Evolutionary conservation across 106 monocot genomes (phyloP).

Genomic region (Hemerocallis citrina): DNA sequence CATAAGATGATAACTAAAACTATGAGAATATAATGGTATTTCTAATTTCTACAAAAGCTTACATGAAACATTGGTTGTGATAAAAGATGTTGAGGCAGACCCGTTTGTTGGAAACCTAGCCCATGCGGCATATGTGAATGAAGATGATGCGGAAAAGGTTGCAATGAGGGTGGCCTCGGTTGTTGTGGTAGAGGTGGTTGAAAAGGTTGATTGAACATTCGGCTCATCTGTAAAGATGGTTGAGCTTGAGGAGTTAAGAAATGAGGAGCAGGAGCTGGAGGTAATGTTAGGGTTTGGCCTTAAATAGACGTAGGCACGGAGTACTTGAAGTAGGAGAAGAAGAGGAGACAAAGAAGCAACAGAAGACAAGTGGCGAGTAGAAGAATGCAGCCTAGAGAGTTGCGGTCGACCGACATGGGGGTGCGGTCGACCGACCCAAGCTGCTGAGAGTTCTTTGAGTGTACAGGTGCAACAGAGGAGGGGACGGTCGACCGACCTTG

Average conservation of each 20-base stretch:
- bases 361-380: too few relatives aligned
- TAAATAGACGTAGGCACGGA: too few relatives aligned
- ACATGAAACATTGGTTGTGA: conserved; percentile 73
- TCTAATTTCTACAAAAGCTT: conserved; percentile 23
- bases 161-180: conserved; percentile 65
- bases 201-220: conserved; percentile 50
- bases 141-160: conserved; percentile 36
- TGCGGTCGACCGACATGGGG: too few relatives aligned
- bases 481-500: too few relatives aligned
- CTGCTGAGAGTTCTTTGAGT: too few relatives aligned
- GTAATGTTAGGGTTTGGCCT: conserved; percentile 23
- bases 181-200: conserved; percentile 66
- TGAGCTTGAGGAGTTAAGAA: conserved; percentile 44
- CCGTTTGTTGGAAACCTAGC: conserved; percentile 44
- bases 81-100: conserved; percentile 33
- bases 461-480: too few relatives aligned
- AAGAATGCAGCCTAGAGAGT: too few relatives aligned
- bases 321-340: too few relatives aligned
- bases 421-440: too few relatives aligned
- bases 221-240: conserved; percentile 40
- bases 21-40: background rate
- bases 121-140: conserved; percentile 50
- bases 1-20: background rate
- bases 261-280: conserved; percentile 33
- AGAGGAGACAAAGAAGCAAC: too few relatives aligned